These are phyloP conservation scores for Verbena officinalis DNA, from an alignment of 257 asterid species.

Conservation along the genomic window DNA sequence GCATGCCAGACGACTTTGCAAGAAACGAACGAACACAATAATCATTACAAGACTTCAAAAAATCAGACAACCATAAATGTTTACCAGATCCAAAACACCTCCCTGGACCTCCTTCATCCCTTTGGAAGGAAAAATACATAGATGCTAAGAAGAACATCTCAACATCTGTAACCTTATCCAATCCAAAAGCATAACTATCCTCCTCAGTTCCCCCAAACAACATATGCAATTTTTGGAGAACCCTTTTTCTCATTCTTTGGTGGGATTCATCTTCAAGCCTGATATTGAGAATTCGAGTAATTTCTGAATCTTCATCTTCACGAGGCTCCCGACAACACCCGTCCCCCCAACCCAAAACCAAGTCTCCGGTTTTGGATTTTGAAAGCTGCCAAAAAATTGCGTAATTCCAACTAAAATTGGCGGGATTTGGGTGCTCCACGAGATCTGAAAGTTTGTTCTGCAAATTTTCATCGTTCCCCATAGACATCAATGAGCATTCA, in stretches of 20 bases:
- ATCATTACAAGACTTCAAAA: conserved; percentile 48
- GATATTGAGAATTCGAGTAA: conserved; percentile 45
- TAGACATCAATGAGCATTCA: conserved; percentile 70
- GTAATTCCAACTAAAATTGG: conserved; percentile 79
- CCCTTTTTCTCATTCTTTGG: conserved; percentile 82
- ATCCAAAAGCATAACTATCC: conserved; percentile 73
- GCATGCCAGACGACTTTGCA: conserved; percentile 76
- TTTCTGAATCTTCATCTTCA: conserved; percentile 65
- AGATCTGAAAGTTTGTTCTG: conserved; percentile 90
- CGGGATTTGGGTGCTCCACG: conserved; percentile 58
- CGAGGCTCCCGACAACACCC: conserved; percentile 87
- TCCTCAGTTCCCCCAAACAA: conserved; percentile 78
- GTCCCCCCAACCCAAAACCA: conserved; percentile 91
- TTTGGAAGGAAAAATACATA: conserved; percentile 76
- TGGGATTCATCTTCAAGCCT: conserved; percentile 62
- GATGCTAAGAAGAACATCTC: conserved; percentile 90
- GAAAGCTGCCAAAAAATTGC: conserved; percentile 92
- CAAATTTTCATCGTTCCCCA: conserved; percentile 66
- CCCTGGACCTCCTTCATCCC: conserved; percentile 85
- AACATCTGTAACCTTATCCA: conserved; percentile 84
- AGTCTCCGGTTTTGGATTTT: conserved; percentile 65
- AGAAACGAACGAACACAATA: conserved; percentile 74
- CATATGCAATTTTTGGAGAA: conserved; percentile 65
- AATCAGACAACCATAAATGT: conserved; percentile 65
- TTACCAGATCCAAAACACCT: conserved; percentile 60